Conservation (phyloP, 495 filamentous ascomycete genomes). For the Lindgomyces ingoldianus region DNA sequence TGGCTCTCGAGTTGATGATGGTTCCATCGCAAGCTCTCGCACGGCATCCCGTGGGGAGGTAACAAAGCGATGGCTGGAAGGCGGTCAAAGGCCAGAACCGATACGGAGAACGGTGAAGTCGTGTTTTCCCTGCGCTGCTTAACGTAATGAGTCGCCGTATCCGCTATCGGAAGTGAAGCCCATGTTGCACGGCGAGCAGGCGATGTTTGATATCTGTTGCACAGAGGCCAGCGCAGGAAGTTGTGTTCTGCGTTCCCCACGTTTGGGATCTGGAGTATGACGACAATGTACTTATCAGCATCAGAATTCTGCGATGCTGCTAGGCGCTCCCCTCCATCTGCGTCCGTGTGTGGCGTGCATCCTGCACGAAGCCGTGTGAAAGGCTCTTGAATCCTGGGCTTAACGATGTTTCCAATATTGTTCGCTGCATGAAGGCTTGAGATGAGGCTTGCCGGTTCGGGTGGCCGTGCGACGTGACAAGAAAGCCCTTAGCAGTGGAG, state of each 20-base stretch:
- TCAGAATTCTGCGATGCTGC: background rate
- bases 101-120: slow-evolving; percentile 4
- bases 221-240: background rate
- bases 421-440: slow-evolving; percentile 28
- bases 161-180: background rate
- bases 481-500: too few species aligned
- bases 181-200: slow-evolving; percentile 8
- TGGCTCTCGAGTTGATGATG: slow-evolving; percentile 35
- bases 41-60: slow-evolving; percentile 7
- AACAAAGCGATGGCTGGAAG: slow-evolving; percentile 8
- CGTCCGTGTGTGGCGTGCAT: slow-evolving; percentile 26
- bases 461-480: background rate
- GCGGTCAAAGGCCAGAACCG: slow-evolving; percentile 30
- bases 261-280: too few species aligned
- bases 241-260: too few species aligned
- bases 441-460: slow-evolving; percentile 24
- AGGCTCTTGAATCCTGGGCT: background rate
- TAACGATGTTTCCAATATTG: slow-evolving; percentile 30
- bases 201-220: slow-evolving; percentile 3
- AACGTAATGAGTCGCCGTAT: slow-evolving; percentile 17
- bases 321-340: background rate
- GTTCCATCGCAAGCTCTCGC: slow-evolving; percentile 23
- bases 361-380: slow-evolving; percentile 18
- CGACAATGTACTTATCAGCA: slow-evolving; percentile 2
- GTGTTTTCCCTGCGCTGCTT: background rate